phyloP scores from a whole-genome alignment of 1,284 basidiomycete genomes.

The Thelephora terrestris region DNA sequence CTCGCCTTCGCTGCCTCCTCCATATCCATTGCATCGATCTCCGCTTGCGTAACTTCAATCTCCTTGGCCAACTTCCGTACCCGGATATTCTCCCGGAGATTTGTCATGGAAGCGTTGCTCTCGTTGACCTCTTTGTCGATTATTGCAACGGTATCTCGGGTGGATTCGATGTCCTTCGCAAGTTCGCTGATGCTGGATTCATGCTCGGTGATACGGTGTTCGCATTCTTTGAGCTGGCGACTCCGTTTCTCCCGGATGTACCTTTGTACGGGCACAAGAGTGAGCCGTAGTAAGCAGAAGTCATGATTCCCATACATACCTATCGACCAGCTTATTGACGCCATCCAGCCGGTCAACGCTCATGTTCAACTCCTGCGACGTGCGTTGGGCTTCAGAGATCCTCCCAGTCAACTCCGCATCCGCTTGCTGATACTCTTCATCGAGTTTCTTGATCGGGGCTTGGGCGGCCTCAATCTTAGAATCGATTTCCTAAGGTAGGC shows the following conservation, averaged over 20 bases:
- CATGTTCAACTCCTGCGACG: conserved; percentile 57
- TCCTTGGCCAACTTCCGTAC: conserved; percentile 63
- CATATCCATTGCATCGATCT: conserved; percentile 72
- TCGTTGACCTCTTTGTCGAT: conserved; percentile 69
- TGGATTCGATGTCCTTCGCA: conserved; percentile 39
- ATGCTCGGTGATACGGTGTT: conserved; percentile 48
- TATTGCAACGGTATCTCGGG: conserved; percentile 40
- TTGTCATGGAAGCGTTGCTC: conserved; percentile 58
- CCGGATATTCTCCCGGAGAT: conserved; percentile 81
- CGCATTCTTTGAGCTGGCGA: conserved; percentile 53
- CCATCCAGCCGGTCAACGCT: conserved; percentile 53
- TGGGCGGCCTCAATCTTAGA: conserved; percentile 50
- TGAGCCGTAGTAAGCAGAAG: background rate
- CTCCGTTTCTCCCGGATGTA: conserved; percentile 66
- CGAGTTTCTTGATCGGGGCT: conserved; percentile 58
- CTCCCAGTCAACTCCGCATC: conserved; percentile 43
- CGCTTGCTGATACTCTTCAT: conserved; percentile 46
- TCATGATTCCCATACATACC: conserved; percentile 29
- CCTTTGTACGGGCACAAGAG: conserved; percentile 27
- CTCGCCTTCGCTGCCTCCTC: conserved; percentile 74
- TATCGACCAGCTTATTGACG: conserved; percentile 53
- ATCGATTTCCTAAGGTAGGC: conserved; percentile 49
- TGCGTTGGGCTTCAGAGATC: conserved; percentile 41
- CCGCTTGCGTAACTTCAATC: conserved; percentile 56
- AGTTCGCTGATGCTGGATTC: conserved; percentile 52